phyloP scores from a whole-genome alignment of 129 eudicot species.

The Calendula officinalis region DNA sequence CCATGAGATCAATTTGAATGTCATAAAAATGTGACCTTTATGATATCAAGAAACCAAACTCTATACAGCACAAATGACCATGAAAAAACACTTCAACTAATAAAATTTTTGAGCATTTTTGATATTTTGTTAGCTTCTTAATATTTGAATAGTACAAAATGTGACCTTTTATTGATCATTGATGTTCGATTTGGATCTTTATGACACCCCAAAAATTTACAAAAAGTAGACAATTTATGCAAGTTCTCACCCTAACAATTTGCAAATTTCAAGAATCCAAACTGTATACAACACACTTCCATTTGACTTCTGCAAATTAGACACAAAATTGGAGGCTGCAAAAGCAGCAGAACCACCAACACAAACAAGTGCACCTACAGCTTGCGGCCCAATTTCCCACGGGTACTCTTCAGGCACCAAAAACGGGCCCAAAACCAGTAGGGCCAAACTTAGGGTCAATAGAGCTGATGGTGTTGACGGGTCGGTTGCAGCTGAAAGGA shows the following conservation, averaged over 20 bases:
- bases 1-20: no score
- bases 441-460: constrained; percentile 49
- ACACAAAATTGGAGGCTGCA: constrained; percentile 79
- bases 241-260: constrained; percentile 18
- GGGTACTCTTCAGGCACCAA: constrained; percentile 87
- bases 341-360: constrained; percentile 93
- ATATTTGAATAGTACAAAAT: constrained; percentile 8
- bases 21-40: no score
- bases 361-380: constrained; percentile 56
- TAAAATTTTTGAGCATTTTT: not conserved
- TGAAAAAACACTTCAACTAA: constrained; percentile 17
- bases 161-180: constrained; percentile 11
- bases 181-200: not conserved
- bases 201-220: not conserved
- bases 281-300: constrained; percentile 29
- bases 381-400: constrained; percentile 75
- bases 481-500: constrained; percentile 88
- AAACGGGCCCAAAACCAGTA: constrained; percentile 62
- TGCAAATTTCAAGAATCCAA: constrained; percentile 17
- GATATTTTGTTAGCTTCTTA: constrained; percentile 20
- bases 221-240: constrained; percentile 10
- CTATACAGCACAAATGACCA: constrained; percentile 10
- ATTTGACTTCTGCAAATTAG: constrained; percentile 65
- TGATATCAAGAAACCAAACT: constrained; percentile 16
- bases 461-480: constrained; percentile 74